A percentile compares a stretch with the other conserved stretches of the same genome.
Evolutionary conservation across 2,329 filamentous ascomycete genomes (phyloP).

Genomic region (Lachnum nothofagi): DNA sequence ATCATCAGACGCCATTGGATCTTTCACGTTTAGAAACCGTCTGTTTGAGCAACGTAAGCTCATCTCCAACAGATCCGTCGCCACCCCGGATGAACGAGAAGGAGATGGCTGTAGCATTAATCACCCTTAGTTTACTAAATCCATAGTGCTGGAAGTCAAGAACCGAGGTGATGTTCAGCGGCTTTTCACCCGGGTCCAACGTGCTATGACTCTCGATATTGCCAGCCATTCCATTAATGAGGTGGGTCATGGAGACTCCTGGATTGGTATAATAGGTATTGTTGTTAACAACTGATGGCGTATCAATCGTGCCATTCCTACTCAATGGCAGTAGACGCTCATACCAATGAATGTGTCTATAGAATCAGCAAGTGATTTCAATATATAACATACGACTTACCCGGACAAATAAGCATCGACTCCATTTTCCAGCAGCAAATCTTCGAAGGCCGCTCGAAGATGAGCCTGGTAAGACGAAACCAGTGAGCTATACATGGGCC

Average conservation of each 20-base stretch:
- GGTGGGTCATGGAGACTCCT: slow-evolving; percentile 44
- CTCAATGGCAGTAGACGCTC: slow-evolving; percentile 48
- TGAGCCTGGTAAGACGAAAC: slow-evolving; percentile 41
- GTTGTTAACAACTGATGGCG: slow-evolving; percentile 51
- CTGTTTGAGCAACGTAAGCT: slow-evolving; percentile 34
- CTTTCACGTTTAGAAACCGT: too few relatives aligned
- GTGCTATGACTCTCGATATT: slow-evolving; percentile 47
- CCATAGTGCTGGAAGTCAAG: slow-evolving; percentile 44
- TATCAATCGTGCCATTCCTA: slow-evolving; percentile 45
- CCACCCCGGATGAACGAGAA: slow-evolving; percentile 44
- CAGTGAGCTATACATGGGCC: slow-evolving; percentile 42
- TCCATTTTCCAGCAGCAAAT: slow-evolving; percentile 39
- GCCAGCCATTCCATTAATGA: slow-evolving; percentile 50
- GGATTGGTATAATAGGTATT: slow-evolving; percentile 45
- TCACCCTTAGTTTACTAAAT: slow-evolving; percentile 43
- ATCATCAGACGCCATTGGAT: too few relatives aligned
- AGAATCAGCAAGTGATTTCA: slow-evolving; percentile 5
- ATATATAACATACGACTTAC: slow-evolving; percentile 19
- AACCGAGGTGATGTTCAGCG: slow-evolving; percentile 40
- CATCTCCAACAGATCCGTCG: slow-evolving; percentile 37
- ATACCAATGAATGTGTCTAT: slow-evolving; percentile 44
- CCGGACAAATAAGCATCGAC: slow-evolving; percentile 44
- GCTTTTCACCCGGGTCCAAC: slow-evolving; percentile 32
- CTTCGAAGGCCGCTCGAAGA: slow-evolving; percentile 43
- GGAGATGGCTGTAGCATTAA: slow-evolving; percentile 37